Evolutionary conservation across 2,329 filamentous ascomycete genomes (phyloP).

Genomic region (Aspergillus persii): DNA sequence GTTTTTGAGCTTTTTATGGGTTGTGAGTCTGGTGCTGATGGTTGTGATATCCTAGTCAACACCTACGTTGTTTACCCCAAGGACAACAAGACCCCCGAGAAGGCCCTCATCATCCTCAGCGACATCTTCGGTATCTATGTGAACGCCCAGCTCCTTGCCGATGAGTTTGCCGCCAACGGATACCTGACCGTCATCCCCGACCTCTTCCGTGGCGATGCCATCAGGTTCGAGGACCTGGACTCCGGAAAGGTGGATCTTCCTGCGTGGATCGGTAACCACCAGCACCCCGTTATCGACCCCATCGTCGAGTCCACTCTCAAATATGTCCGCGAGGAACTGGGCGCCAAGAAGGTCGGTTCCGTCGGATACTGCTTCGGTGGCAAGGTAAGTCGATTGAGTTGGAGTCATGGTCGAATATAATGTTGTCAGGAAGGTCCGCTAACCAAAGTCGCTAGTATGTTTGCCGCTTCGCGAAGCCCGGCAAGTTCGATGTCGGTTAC

Average conservation of each 20-base stretch:
- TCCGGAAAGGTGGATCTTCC: constrained; percentile 50
- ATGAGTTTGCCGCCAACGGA: constrained; percentile 71
- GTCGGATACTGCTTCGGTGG: constrained; percentile 76
- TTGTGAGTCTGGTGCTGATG: not conserved
- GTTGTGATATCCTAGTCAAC: constrained; percentile 43
- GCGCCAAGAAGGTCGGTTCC: constrained; percentile 59
- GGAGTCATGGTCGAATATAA: too few species aligned
- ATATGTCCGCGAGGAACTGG: constrained; percentile 56
- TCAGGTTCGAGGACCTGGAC: constrained; percentile 52
- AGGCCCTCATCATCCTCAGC: constrained; percentile 56
- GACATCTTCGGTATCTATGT: constrained; percentile 60
- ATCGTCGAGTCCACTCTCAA: constrained; percentile 52
- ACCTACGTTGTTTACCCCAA: constrained; percentile 57
- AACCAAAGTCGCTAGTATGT: constrained; percentile 55
- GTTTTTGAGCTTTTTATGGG: not conserved
- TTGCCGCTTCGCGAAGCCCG: constrained; percentile 63
- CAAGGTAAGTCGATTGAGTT: constrained; percentile 48
- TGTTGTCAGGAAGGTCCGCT: not conserved
- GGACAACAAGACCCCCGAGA: constrained; percentile 49
- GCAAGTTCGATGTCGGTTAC: constrained; percentile 67
- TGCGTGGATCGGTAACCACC: constrained; percentile 49
- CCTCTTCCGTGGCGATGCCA: constrained; percentile 65
- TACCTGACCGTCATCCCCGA: constrained; percentile 70
- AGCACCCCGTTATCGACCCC: constrained; percentile 54
- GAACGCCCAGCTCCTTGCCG: constrained; percentile 66